Conservation (phyloP, 2,329 filamentous ascomycete genomes). For the Davidsoniella australis region DNA sequence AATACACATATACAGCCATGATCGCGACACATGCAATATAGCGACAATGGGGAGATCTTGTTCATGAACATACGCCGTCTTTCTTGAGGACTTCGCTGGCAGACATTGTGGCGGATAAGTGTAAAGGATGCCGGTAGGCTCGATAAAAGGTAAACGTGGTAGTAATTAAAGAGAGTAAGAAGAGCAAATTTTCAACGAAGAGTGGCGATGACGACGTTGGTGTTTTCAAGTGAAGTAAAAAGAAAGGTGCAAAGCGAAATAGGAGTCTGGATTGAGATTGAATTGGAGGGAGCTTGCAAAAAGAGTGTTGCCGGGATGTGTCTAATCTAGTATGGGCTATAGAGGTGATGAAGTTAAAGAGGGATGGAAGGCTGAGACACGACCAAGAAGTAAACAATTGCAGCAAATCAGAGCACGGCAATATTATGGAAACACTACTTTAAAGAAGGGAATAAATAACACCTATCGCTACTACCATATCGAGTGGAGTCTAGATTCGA, state of each 20-base stretch:
- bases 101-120: constrained; percentile 4
- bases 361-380: constrained; percentile 11
- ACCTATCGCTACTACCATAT: too few species aligned
- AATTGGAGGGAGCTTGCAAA: constrained; percentile 3
- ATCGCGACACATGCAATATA: too few species aligned
- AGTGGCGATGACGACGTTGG: background rate
- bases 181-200: background rate
- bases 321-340: background rate
- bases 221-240: background rate
- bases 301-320: constrained; percentile 2
- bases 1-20: too few species aligned
- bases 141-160: background rate
- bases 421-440: background rate
- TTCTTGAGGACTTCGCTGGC: background rate
- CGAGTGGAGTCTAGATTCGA: background rate
- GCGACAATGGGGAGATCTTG: too few species aligned
- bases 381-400: constrained; percentile 8
- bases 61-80: constrained; percentile 5
- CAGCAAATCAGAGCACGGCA: constrained; percentile 6
- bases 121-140: background rate
- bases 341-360: constrained; percentile 3
- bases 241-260: background rate
- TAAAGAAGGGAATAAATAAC: background rate
- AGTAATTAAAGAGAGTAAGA: background rate
- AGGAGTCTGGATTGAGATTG: background rate